phyloP scores from a whole-genome alignment of 2,329 filamentous ascomycete genomes.

The Myrmaecium sp. region DNA sequence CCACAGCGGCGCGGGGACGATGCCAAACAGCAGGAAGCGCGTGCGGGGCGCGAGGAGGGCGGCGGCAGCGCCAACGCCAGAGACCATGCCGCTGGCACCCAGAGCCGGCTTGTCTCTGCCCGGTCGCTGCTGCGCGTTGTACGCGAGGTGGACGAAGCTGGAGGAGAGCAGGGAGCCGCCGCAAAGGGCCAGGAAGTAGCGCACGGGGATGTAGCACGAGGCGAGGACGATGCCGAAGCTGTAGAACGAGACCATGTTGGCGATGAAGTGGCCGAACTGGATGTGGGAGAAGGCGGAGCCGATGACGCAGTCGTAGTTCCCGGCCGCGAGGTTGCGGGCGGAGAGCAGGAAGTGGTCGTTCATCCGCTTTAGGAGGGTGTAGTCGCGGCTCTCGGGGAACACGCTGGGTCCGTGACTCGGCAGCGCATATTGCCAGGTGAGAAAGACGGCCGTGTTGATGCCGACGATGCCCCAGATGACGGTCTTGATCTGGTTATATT shows the following conservation, averaged over 20 bases:
- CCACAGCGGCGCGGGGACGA: slow-evolving; percentile 25
- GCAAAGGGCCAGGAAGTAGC: slow-evolving; percentile 11
- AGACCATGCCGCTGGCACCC: slow-evolving; percentile 25
- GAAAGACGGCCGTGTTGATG: slow-evolving; percentile 24
- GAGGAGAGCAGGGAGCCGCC: slow-evolving; percentile 16
- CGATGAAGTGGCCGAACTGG: slow-evolving; percentile 17
- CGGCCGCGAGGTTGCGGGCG: slow-evolving; percentile 13
- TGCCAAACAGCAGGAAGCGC: slow-evolving; percentile 18
- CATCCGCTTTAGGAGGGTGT: slow-evolving; percentile 3
- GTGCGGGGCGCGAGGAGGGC: slow-evolving; percentile 21
- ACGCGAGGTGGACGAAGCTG: slow-evolving; percentile 2
- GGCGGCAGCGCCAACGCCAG: slow-evolving; percentile 22
- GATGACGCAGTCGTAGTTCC: slow-evolving; percentile 15
- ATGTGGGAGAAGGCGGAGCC: slow-evolving; percentile 25
- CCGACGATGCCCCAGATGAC: slow-evolving; percentile 21
- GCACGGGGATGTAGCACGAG: slow-evolving; percentile 14
- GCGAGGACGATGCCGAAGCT: slow-evolving; percentile 20
- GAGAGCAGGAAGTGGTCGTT: slow-evolving; percentile 11
- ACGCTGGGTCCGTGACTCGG: slow-evolving; percentile 8
- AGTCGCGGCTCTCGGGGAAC: slow-evolving; percentile 7
- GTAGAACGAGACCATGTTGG: slow-evolving; percentile 26
- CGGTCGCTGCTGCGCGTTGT: background rate
- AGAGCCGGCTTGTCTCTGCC: slow-evolving; percentile 5
- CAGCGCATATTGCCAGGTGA: slow-evolving; percentile 17
- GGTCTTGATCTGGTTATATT: slow-evolving; percentile 7